Evolutionary conservation across 2,329 filamentous ascomycete genomes (phyloP).

Genomic region (Orbilia ellipsospora): DNA sequence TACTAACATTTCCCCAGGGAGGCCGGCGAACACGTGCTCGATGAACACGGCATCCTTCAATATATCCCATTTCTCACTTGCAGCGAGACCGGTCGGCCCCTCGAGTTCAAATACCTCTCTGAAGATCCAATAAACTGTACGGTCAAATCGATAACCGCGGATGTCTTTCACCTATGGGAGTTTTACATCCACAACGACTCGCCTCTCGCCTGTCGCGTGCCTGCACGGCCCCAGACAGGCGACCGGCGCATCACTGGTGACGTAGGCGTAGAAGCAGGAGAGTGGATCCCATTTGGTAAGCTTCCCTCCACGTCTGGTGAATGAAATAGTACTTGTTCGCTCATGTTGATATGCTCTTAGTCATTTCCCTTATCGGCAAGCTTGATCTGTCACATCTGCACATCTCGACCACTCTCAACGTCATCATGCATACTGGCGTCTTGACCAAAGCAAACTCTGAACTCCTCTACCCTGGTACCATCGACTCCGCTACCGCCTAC

Average conservation of each 20-base stretch:
- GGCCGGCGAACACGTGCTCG: slow-evolving; percentile 88
- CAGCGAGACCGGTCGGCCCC: slow-evolving; percentile 83
- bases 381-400: slow-evolving; percentile 90
- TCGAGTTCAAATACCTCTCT: slow-evolving; percentile 84
- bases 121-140: slow-evolving; percentile 81
- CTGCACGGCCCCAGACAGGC: slow-evolving; percentile 74
- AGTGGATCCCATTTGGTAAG: slow-evolving; percentile 58
- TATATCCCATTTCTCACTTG: slow-evolving; percentile 92
- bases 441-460: slow-evolving; percentile 58
- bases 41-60: slow-evolving; percentile 80
- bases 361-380: slow-evolving; percentile 88
- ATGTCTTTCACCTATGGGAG: slow-evolving; percentile 88
- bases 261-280: slow-evolving; percentile 67
- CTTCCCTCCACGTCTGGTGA: not conserved
- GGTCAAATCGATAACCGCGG: slow-evolving; percentile 78
- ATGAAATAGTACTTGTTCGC: not conserved
- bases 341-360: slow-evolving; percentile 63
- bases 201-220: slow-evolving; percentile 88
- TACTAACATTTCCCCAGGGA: slow-evolving; percentile 68
- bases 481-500: slow-evolving; percentile 89
- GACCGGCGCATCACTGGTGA: slow-evolving; percentile 63
- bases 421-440: slow-evolving; percentile 75
- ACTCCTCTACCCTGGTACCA: slow-evolving; percentile 70
- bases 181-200: slow-evolving; percentile 99
- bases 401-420: slow-evolving; percentile 87